These are phyloP conservation scores for Syzygium aromaticum DNA, from an alignment of 345 rosid species.

Conservation along the genomic window DNA sequence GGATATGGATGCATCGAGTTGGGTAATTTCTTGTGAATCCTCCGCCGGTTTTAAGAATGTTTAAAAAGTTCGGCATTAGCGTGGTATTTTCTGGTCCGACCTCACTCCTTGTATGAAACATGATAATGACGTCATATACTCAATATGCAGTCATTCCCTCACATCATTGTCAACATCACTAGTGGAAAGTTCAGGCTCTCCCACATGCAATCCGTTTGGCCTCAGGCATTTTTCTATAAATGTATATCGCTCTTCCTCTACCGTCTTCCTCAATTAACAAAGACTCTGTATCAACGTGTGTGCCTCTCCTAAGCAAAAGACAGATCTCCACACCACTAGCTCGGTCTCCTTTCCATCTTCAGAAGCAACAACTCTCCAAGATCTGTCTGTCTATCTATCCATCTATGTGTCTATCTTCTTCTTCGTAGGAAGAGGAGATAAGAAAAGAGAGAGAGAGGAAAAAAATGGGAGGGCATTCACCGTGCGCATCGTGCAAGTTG, in stretches of 20 bases:
- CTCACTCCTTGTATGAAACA: neutral
- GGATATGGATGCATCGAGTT: neutral
- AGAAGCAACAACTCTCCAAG: neutral
- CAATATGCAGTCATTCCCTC: neutral
- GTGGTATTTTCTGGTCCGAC: neutral
- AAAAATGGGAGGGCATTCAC: conserved; percentile 36
- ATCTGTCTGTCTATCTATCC: neutral
- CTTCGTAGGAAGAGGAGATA: neutral
- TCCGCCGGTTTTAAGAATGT: neutral
- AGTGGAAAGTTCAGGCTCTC: neutral
- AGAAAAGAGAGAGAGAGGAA: neutral
- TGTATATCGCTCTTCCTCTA: neutral
- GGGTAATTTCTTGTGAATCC: neutral
- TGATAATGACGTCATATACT: neutral
- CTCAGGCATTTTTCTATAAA: neutral
- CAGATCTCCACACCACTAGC: neutral
- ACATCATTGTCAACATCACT: neutral
- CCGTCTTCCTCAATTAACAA: neutral
- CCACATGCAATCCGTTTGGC: neutral
- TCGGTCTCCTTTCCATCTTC: neutral
- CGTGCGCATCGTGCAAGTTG: conserved; percentile 65
- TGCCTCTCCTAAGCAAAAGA: neutral
- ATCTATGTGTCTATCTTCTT: neutral
- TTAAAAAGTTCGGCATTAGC: neutral
- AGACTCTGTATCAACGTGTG: neutral